phyloP scores from a whole-genome alignment of 352 stramenopile species.

The Phytophthora multivora region DNA sequence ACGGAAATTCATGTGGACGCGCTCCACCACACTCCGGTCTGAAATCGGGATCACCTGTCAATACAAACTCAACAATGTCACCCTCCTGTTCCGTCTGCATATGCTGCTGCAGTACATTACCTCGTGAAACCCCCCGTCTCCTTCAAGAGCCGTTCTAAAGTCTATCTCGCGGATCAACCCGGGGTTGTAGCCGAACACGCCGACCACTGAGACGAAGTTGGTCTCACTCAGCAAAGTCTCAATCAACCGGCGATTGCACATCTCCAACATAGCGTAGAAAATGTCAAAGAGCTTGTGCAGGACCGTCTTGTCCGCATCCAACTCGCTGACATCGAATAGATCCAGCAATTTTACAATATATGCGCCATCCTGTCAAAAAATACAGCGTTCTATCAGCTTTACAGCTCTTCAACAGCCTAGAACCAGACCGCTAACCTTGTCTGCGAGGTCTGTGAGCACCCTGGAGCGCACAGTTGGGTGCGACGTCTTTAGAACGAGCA shows the following conservation, averaged over 20 bases:
- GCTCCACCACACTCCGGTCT: constrained; percentile 60
- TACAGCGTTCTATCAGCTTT: not conserved
- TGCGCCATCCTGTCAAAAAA: constrained; percentile 49
- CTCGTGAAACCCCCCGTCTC: constrained; percentile 68
- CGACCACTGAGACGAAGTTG: constrained; percentile 85
- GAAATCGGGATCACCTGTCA: constrained; percentile 73
- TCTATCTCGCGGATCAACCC: constrained; percentile 76
- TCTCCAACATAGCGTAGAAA: constrained; percentile 78
- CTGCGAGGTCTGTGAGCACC: constrained; percentile 51
- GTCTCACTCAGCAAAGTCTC: constrained; percentile 73
- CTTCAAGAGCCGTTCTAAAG: constrained; percentile 71
- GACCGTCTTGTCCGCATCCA: constrained; percentile 62
- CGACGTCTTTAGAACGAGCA: constrained; percentile 63
- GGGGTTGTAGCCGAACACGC: constrained; percentile 83
- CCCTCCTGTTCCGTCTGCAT: not conserved
- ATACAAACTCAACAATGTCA: constrained; percentile 1
- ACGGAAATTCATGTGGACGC: constrained; percentile 86
- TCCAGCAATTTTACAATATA: constrained; percentile 80
- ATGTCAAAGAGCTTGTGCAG: constrained; percentile 77
- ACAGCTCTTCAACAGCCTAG: not conserved
- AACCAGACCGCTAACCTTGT: constrained; percentile 34
- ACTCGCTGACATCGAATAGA: constrained; percentile 73
- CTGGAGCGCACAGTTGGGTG: constrained; percentile 60
- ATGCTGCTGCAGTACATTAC: constrained; percentile 20
- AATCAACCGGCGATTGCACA: constrained; percentile 71